phyloP scores from a whole-genome alignment of 768 basidiomycete genomes.

The Boletus rufocinnamomeus region DNA sequence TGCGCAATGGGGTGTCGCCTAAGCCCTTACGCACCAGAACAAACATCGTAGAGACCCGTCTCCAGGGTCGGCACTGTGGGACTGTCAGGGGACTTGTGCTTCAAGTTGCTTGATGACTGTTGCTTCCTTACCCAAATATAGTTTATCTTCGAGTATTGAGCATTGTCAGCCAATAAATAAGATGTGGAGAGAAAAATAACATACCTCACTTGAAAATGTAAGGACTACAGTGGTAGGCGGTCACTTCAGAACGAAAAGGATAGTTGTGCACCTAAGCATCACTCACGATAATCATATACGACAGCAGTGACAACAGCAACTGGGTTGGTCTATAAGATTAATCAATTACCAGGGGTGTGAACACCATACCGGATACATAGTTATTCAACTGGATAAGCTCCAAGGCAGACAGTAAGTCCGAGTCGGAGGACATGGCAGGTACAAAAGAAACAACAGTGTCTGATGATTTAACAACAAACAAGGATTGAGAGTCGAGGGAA shows the following conservation, averaged over 20 bases:
- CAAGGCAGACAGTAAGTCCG: background rate
- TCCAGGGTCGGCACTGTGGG: background rate
- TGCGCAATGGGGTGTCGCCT: background rate
- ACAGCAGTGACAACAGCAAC: background rate
- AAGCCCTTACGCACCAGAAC: background rate
- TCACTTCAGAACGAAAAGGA: background rate
- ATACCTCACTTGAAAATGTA: constrained; percentile 4
- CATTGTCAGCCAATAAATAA: background rate
- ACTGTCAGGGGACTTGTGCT: background rate
- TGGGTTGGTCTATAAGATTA: background rate
- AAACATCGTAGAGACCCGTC: background rate
- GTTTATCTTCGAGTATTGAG: background rate
- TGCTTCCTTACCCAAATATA: constrained; percentile 3
- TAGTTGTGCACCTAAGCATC: background rate
- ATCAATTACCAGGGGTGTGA: background rate
- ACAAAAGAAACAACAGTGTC: background rate
- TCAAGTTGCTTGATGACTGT: background rate
- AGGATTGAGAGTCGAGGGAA: background rate
- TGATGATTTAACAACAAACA: background rate
- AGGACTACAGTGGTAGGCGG: background rate
- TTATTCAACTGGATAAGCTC: background rate
- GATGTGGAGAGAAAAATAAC: background rate
- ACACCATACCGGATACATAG: background rate
- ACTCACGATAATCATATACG: background rate
- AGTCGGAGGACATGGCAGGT: background rate